These are phyloP conservation scores for Kluyveromyces sp. DNA, from an alignment of 1,139 yeast genomes.

Conservation along the genomic window DNA sequence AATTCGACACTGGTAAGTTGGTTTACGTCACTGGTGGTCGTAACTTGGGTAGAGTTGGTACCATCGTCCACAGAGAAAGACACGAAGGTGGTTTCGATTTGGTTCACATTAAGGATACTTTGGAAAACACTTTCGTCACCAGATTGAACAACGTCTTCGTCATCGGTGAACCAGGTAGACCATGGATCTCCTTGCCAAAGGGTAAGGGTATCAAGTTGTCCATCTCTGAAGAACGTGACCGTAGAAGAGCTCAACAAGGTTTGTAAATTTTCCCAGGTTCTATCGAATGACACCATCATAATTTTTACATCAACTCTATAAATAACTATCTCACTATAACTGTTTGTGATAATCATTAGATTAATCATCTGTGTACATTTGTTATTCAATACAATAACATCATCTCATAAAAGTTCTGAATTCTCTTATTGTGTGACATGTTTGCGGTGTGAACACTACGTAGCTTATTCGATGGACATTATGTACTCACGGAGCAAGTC, in stretches of 20 bases:
- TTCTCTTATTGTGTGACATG: neutral
- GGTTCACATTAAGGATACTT: slow-evolving; percentile 95
- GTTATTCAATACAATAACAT: slow-evolving; percentile 6
- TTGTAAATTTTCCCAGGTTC: slow-evolving; percentile 22
- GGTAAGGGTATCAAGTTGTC: slow-evolving; percentile 99
- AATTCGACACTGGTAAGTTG: slow-evolving; percentile 92
- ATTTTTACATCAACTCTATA: slow-evolving; percentile 9
- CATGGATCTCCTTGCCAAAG: slow-evolving; percentile 97
- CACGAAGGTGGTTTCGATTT: slow-evolving; percentile 99
- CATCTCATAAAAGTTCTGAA: slow-evolving; percentile 1
- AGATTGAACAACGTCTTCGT: slow-evolving; percentile 95
- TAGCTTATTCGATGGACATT: neutral
- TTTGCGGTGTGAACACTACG: too few relatives aligned
- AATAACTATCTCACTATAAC: slow-evolving; percentile 5
- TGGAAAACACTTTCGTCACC: slow-evolving; percentile 97
- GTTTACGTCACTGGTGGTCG: slow-evolving; percentile 99
- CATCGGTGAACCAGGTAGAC: slow-evolving; percentile 97
- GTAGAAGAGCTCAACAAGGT: slow-evolving; percentile 75
- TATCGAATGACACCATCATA: slow-evolving; percentile 1
- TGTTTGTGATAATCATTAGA: slow-evolving; percentile 9
- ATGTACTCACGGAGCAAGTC: slow-evolving; percentile 40
- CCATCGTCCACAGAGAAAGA: slow-evolving; percentile 95
- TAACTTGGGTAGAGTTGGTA: slow-evolving; percentile 99
- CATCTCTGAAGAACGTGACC: slow-evolving; percentile 99
- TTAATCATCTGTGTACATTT: slow-evolving; percentile 7